Conservation (phyloP, 352 stramenopile genomes). For the Peronospora belbahrii region DNA sequence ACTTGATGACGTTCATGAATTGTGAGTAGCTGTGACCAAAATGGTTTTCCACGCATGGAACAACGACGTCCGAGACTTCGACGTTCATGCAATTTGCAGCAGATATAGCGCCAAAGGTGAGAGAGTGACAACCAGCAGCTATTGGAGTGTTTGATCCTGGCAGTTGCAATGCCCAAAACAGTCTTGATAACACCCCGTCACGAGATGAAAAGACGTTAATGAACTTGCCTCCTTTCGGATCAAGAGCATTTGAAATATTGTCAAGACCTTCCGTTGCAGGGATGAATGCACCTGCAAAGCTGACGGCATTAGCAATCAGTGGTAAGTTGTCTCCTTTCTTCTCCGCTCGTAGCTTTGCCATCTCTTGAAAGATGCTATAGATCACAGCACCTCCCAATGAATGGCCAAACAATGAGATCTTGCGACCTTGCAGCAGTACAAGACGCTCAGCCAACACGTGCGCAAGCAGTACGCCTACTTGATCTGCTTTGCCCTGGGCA, state of each 20-base stretch:
- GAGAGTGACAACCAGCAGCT: conserved; percentile 46
- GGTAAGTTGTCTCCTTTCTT: conserved; percentile 6
- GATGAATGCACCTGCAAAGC: conserved; percentile 68
- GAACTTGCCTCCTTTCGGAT: conserved; percentile 36
- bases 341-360: conserved; percentile 36
- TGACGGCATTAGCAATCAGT: conserved; percentile 44
- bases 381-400: conserved; percentile 72
- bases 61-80: conserved; percentile 62
- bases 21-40: conserved; percentile 74
- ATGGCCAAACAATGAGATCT: conserved; percentile 69
- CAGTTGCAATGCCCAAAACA: conserved; percentile 70
- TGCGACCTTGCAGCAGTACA: conserved; percentile 38
- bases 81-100: conserved; percentile 36
- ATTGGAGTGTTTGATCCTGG: conserved; percentile 22
- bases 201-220: conserved; percentile 76
- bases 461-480: conserved; percentile 65
- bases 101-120: conserved; percentile 21
- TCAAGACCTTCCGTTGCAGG: conserved; percentile 26
- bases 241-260: conserved; percentile 30
- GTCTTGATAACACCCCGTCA: conserved; percentile 62
- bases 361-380: conserved; percentile 62
- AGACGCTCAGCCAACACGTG: conserved; percentile 52
- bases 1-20: conserved; percentile 57
- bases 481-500: conserved; percentile 69
- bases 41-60: conserved; percentile 48